A percentile compares a stretch with the other conserved stretches of the same genome.
Evolutionary conservation across 495 filamentous ascomycete genomes (phyloP).

Genomic region (Talaromyces liani): DNA sequence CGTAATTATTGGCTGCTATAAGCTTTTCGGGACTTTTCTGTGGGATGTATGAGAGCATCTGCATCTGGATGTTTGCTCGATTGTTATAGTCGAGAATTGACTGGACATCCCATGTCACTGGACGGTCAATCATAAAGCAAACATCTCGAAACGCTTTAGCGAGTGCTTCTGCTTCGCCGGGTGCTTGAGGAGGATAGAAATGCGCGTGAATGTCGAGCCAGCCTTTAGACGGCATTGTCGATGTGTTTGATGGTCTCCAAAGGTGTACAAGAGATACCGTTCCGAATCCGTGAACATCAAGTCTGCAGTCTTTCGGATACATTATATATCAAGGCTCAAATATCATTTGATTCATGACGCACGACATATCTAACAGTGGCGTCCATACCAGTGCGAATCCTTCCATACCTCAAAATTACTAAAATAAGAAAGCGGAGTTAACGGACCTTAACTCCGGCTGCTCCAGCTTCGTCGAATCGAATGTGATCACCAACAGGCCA

Average conservation of each 20-base stretch:
- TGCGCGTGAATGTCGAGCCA: slow-evolving; percentile 5
- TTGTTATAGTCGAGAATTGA: background rate
- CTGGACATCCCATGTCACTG: background rate
- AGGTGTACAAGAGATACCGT: background rate
- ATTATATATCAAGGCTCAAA: background rate
- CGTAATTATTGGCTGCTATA: background rate
- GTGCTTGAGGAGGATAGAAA: background rate
- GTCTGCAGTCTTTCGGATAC: background rate
- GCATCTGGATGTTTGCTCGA: background rate
- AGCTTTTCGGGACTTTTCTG: background rate
- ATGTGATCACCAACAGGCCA: background rate
- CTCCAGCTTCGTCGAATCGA: background rate
- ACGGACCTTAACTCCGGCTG: background rate
- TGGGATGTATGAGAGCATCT: slow-evolving; percentile 2
- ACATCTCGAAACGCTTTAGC: background rate
- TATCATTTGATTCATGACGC: background rate
- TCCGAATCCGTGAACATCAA: background rate
- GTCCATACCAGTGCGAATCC: no score
- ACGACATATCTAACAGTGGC: background rate
- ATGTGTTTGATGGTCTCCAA: background rate
- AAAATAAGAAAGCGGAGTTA: background rate
- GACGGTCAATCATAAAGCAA: background rate
- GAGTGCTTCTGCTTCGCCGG: background rate
- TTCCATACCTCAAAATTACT: background rate
- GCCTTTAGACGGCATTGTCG: background rate